Base-by-base conservation (phyloP, 768 basidiomycete species). In the Russula sp. region DNA sequence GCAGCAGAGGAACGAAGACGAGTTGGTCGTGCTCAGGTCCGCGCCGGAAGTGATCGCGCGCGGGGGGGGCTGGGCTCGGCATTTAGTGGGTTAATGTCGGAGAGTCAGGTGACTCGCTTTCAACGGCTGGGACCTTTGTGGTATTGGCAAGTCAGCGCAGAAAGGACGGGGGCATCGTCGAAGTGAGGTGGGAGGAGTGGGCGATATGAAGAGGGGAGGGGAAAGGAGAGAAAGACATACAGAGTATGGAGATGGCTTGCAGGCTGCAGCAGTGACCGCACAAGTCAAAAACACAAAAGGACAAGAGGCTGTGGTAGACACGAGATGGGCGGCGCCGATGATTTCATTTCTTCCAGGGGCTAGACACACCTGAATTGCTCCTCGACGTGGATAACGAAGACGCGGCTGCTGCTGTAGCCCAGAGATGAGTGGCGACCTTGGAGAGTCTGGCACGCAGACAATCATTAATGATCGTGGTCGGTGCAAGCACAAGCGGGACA, bases 391-490 rank as follows among this genome's bases (percentile, higher is more conserved):
- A 71, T 3, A 70, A 71, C 5, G 53, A 40, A 27, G 54, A 48
- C 9, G 3, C 16, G 22, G 45, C 62, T 62, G 55, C 66, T 49
- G 48, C 57, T 27, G 2, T 27, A 1, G 62, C 57, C n/a, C 64
- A 48, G 32, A 60, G 45, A 6, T 63, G 52, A 57, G 37, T 59
- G 61, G 16, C 63, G 74, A 4, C 73, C 70, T 14, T 74, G 61
- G 1, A 85, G 85, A 0, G 83, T 78, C 69, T 87, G 84, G 27
- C 89, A 82, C 31, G 88, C 85, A 70, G 92, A 92, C 7, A 94
- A 75, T 92, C 90, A 66, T 92, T 92, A 72, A 92, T 80, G 59
- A 92, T 82, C 0, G 88, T 87, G 3, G 84, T 84, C 40, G 93
- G 76, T 1, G 87, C 86, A 6, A 93, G 79, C 34, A 91, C 79